These are phyloP conservation scores for Mycena belliarum DNA, from an alignment of 768 basidiomycete genomes.

Conservation along the genomic window DNA sequence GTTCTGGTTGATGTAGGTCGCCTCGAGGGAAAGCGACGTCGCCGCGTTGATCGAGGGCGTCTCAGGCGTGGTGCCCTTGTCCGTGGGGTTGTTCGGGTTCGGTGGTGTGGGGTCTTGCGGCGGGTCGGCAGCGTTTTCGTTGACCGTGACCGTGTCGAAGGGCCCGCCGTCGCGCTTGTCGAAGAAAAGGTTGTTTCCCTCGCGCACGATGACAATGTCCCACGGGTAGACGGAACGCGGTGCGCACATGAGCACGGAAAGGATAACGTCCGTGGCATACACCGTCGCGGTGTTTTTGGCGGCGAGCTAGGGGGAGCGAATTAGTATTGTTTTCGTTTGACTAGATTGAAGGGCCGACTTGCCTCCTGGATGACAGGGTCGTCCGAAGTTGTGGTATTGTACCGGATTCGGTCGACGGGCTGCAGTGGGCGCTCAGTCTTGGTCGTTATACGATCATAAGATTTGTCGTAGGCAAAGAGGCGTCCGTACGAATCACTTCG, in stretches of 20 bases:
- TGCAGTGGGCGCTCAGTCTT: slow-evolving; percentile 91
- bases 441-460: slow-evolving; percentile 93
- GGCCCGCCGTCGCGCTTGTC: slow-evolving; percentile 98
- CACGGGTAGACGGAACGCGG: slow-evolving; percentile 95
- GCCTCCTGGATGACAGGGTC: slow-evolving; percentile 96
- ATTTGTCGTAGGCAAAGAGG: slow-evolving; percentile 89
- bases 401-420: slow-evolving; percentile 91
- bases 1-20: slow-evolving; percentile 98
- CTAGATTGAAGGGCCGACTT: slow-evolving; percentile 13
- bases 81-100: slow-evolving; percentile 75
- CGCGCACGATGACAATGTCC: slow-evolving; percentile 95
- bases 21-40: slow-evolving; percentile 91
- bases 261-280: slow-evolving; percentile 93
- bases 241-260: slow-evolving; percentile 94
- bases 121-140: slow-evolving; percentile 97
- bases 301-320: slow-evolving; percentile 58
- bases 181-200: slow-evolving; percentile 91
- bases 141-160: slow-evolving; percentile 96
- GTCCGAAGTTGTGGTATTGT: slow-evolving; percentile 97
- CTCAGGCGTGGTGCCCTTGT: slow-evolving; percentile 64
- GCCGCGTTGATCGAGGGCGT: slow-evolving; percentile 89
- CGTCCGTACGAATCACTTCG: slow-evolving; percentile 83
- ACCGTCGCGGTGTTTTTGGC: slow-evolving; percentile 79
- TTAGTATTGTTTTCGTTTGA: too few species aligned
- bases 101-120: slow-evolving; percentile 80